Base-by-base conservation (phyloP, 768 basidiomycete species). In the Xanthoconium stramineum region DNA sequence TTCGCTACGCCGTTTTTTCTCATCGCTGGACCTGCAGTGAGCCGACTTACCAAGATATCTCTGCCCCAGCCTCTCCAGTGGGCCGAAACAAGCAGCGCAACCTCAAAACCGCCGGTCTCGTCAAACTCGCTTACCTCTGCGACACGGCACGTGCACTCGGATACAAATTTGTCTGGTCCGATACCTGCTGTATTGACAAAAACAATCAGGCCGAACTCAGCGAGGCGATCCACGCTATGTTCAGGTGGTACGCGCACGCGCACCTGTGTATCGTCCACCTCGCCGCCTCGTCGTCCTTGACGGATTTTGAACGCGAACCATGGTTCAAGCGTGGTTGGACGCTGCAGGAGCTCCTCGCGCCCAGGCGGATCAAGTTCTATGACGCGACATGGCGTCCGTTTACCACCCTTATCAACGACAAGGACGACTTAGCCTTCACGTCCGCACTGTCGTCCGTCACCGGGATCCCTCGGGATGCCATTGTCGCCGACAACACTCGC, bases 191-290 rank as follows among this genome's bases (percentile, higher is more conserved):
- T 52, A 69, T 73, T 36, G 64, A 72, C 53, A 63, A 65, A 52
- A 47, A 44, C 29, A 65, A 66, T 42, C 28, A 54, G 3, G 29
- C 56, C 3, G 70, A 73, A 30, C 66, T 73, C n/a, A 57, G 59
- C 14, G 71, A 73, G 50, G 67, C 72, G 1, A 63, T 72, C 20
- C 61, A 61, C 17, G 67, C 71, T 28, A 73, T 73, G 66, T 73
- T 61, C 61, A 61, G 53, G 51, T 72, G 72, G 70, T 73, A 73
- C 37, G 51, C 63, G 6, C 39, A 72, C 30, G 57, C 66, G 6
- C 56, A 70, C 19, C n/a, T 72, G 17, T 73, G 72, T 49, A 60
- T 72, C 45, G 57, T 60, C 19, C 61, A 72, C 47, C 59, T 71
- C 5, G 55, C 57, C 3, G 52, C 51, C 24, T 64, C 66, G 12